These are phyloP conservation scores for Spiromastix sp. DNA, from an alignment of 2,329 filamentous ascomycete genomes.

Conservation along the genomic window DNA sequence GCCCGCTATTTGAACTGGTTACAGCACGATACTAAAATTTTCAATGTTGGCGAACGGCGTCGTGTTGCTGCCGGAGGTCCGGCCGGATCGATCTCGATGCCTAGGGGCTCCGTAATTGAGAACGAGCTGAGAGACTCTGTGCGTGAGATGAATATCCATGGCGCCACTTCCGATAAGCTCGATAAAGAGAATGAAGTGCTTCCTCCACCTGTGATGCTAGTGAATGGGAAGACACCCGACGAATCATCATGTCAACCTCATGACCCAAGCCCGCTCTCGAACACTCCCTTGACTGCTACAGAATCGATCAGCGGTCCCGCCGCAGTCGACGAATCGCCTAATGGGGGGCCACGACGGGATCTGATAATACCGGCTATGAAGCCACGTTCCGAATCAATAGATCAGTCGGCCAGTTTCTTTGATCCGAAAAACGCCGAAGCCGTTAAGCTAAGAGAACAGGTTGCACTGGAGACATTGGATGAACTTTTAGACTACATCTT, in stretches of 20 bases:
- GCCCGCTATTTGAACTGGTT: constrained; percentile 94
- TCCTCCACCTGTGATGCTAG: constrained; percentile 39
- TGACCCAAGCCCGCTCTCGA: constrained; percentile 10
- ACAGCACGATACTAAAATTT: constrained; percentile 89
- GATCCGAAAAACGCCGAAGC: constrained; percentile 80
- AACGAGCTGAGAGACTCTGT: constrained; percentile 34
- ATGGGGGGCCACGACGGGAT: not conserved
- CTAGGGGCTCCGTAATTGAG: constrained; percentile 22
- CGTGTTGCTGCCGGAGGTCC: constrained; percentile 57
- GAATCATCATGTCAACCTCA: constrained; percentile 7
- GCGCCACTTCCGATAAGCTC: constrained; percentile 16
- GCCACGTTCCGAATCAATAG: constrained; percentile 56
- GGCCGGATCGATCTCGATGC: constrained; percentile 1
- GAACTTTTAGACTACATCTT: constrained; percentile 87
- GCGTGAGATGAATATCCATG: constrained; percentile 32
- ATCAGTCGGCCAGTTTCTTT: constrained; percentile 90
- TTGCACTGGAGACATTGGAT: constrained; percentile 83
- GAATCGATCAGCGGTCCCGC: not conserved
- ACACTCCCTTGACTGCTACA: constrained; percentile 1
- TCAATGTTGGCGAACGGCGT: constrained; percentile 91
- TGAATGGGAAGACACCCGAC: constrained; percentile 45
- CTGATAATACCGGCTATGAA: too few species aligned
- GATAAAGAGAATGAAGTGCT: constrained; percentile 22
- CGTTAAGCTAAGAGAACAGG: constrained; percentile 75
- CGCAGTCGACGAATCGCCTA: constrained; percentile 9